These are phyloP conservation scores for Trichosanthes truncata DNA, from an alignment of 306 rosid species.

Conservation along the genomic window DNA sequence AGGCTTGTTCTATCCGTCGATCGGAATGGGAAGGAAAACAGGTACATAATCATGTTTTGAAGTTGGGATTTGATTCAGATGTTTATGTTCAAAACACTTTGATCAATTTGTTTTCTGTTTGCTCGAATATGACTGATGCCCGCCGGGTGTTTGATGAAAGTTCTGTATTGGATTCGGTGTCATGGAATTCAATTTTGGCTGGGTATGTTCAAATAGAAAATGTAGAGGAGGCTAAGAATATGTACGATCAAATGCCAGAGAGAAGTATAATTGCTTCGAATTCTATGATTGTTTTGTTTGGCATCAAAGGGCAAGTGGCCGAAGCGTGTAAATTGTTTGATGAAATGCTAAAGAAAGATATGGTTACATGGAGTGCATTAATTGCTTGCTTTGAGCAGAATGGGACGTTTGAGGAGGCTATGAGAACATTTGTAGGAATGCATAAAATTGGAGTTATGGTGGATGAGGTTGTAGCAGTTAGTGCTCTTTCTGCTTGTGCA, in stretches of 20 bases:
- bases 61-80: conserved; percentile 44
- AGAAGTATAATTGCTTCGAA: conserved; percentile 58
- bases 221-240: conserved; percentile 32
- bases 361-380: conserved; percentile 79
- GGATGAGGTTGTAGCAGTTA: conserved; percentile 74
- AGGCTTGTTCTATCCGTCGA: conserved; percentile 40
- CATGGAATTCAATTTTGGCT: conserved; percentile 72
- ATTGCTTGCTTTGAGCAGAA: conserved; percentile 66
- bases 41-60: conserved; percentile 45
- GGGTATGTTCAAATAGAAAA: conserved; percentile 51
- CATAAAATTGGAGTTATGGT: conserved; percentile 35
- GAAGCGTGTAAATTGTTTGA: conserved; percentile 41
- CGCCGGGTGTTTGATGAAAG: conserved; percentile 63
- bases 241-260: conserved; percentile 44
- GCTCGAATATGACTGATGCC: conserved; percentile 44
- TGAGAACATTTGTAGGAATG: conserved; percentile 53
- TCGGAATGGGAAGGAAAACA: conserved; percentile 45
- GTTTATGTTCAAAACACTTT: conserved; percentile 60
- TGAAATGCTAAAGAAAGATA: conserved; percentile 42
- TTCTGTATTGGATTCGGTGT: conserved; percentile 47
- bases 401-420: conserved; percentile 45
- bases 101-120: conserved; percentile 52
- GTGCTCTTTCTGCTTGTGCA: conserved; percentile 55
- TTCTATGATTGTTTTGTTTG: conserved; percentile 68
- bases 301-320: conserved; percentile 32